Conservation (phyloP, 2,329 filamentous ascomycete species). For the Teratosphaeriaceae sp. region DNA sequence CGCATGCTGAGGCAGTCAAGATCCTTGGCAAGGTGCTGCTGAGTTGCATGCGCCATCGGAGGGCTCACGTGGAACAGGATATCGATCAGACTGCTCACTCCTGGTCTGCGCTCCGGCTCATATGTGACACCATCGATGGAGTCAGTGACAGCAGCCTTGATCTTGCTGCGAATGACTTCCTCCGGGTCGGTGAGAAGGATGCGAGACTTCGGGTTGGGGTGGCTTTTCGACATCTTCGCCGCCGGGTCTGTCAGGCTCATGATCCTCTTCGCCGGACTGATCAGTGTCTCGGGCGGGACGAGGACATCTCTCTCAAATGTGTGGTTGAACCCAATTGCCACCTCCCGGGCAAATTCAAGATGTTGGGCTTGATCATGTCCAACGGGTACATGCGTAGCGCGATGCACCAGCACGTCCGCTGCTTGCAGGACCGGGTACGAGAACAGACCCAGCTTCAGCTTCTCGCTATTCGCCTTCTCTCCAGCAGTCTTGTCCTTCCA, state of each 20-base stretch:
- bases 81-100: conserved; percentile 80
- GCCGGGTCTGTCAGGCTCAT: conserved; percentile 79
- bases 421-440: conserved; percentile 95
- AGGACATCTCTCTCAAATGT: conserved; percentile 56
- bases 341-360: conserved; percentile 83
- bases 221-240: conserved; percentile 93
- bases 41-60: conserved; percentile 29
- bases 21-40: conserved; percentile 42
- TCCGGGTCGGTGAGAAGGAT: conserved; percentile 74
- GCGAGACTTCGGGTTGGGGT: conserved; percentile 61
- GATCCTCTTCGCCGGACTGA: conserved; percentile 75
- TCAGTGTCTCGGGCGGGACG: conserved; percentile 60
- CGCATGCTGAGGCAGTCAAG: conserved; percentile 43
- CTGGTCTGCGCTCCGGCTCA: conserved; percentile 62
- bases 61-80: conserved; percentile 58
- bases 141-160: conserved; percentile 73
- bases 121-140: conserved; percentile 62
- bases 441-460: conserved; percentile 81
- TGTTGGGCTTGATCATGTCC: conserved; percentile 95
- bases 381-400: conserved; percentile 89
- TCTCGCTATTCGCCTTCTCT: conserved; percentile 36
- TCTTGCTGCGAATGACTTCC: conserved; percentile 59
- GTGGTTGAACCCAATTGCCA: conserved; percentile 81
- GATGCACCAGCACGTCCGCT: conserved; percentile 84
- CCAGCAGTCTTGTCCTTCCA: conserved; percentile 66